Evolutionary conservation across 2,329 filamentous ascomycete genomes (phyloP), one percentile per base, ranked within the genome.

Genomic region (Calonectria ilicicola): DNA sequence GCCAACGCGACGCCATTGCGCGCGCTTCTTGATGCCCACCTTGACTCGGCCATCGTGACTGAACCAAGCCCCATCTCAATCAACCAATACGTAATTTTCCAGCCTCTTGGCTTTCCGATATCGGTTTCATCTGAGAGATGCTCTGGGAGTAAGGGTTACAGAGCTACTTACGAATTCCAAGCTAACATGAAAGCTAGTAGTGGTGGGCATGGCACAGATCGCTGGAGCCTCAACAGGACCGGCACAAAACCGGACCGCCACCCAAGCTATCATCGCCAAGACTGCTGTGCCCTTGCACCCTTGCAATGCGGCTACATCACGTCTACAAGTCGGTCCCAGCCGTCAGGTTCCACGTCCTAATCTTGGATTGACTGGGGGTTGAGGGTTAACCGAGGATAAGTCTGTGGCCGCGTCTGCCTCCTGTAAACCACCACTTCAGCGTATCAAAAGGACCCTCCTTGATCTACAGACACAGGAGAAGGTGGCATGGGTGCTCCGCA

Each of bases 301-400:
- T 72, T 29, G 56, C 42, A 49, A 58, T 72, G 69, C 73, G 73
- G 73, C 73, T 73, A 63, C 58, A 44, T 29, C 44, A 69, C 42
- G 53, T 32, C 65, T 56, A 29, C 63, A 21, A 56, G 62, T 67
- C 56, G 68, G 53, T 67, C 35, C 60, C 47, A 65, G 58, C 65
- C 49, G 38, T 53, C 38, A 53, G 69, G 64, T 72, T 64, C 67
- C 65, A 74, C 35, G 67, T 60, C 56, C 73, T 51, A 60, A 64
- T 58, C 32, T 42, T 69, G 56, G 23, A 75, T 72, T 44, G 46
- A 58, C 65, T 62, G 60, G 75, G 75, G 60, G 62, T 76, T 73
- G 77, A 77, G 32, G 64, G 72, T 56, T 73, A 74, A 77, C 77
- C 77, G 77, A 79, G 77, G 77, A 76, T 79, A 79, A 77, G 68